Conservation (phyloP, 2,329 filamentous ascomycete genomes). For the Microdochium nivale region DNA sequence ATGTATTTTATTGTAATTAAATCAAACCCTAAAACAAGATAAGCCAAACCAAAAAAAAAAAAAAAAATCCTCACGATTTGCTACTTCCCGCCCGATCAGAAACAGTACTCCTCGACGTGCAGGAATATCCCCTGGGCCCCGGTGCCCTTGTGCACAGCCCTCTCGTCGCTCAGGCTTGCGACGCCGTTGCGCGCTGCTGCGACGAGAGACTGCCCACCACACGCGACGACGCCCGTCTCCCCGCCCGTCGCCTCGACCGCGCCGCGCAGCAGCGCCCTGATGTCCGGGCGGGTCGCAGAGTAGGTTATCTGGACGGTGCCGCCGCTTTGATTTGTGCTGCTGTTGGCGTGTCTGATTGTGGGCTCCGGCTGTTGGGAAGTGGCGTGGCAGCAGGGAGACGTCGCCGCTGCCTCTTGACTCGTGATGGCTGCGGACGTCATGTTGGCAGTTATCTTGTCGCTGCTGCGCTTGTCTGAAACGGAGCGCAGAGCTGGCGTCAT, state of each 20-base stretch:
- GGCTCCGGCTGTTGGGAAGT: neutral
- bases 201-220: conserved; percentile 47
- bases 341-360: too few species aligned
- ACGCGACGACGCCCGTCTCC: conserved; percentile 53
- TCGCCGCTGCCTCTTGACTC: neutral
- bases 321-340: neutral
- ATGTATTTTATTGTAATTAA: too few species aligned
- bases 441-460: neutral
- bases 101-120: conserved; percentile 52
- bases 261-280: conserved; percentile 40
- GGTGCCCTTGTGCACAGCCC: conserved; percentile 56
- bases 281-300: conserved; percentile 38
- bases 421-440: neutral
- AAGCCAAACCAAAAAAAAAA: too few species aligned
- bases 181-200: conserved; percentile 46
- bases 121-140: conserved; percentile 54
- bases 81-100: too few species aligned
- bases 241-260: conserved; percentile 50
- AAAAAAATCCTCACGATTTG: too few species aligned
- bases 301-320: conserved; percentile 27
- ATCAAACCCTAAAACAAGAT: too few species aligned
- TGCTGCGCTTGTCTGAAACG: neutral
- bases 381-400: neutral
- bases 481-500: neutral
- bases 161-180: conserved; percentile 46